Percentiles rank a stretch among this genome's conserved stretches.
Conservation (phyloP, 192 early-diverging fungal genomes). For the Linnemannia schmuckeri region DNA sequence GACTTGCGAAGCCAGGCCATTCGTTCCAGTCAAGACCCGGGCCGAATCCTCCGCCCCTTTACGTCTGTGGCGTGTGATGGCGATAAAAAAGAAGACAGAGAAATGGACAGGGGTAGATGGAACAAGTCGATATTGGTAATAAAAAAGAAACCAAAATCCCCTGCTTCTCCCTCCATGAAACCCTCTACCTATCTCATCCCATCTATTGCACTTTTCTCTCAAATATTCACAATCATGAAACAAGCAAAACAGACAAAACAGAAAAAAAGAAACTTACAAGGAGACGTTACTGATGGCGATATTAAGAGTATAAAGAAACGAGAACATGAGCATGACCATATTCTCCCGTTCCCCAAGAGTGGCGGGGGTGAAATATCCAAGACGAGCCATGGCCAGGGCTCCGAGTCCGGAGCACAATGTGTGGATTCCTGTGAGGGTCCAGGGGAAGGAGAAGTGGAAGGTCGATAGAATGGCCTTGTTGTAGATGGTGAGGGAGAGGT, state of each 20-base stretch:
- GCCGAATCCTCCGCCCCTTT: not conserved
- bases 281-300: constrained; percentile 90
- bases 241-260: not conserved
- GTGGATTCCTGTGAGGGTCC: constrained; percentile 90
- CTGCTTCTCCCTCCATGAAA: not conserved
- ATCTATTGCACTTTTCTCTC: not conserved
- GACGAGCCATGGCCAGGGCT: constrained; percentile 61
- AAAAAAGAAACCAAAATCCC: not conserved
- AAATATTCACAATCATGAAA: not conserved
- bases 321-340: constrained; percentile 81
- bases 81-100: not conserved
- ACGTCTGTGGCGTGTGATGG: not conserved
- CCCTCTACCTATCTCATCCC: not conserved
- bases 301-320: constrained; percentile 90
- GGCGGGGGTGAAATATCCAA: constrained; percentile 67
- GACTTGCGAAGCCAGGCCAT: not conserved
- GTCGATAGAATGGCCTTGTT: constrained; percentile 87
- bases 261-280: constrained; percentile 70
- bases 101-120: not conserved
- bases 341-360: constrained; percentile 69
- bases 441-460: constrained; percentile 83
- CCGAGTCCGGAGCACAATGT: constrained; percentile 80
- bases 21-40: not conserved
- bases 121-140: not conserved
- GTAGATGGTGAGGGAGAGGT: constrained; percentile 84